phyloP scores from a whole-genome alignment of 2,329 filamentous ascomycete species.

The Mycosphaerella sp. region DNA sequence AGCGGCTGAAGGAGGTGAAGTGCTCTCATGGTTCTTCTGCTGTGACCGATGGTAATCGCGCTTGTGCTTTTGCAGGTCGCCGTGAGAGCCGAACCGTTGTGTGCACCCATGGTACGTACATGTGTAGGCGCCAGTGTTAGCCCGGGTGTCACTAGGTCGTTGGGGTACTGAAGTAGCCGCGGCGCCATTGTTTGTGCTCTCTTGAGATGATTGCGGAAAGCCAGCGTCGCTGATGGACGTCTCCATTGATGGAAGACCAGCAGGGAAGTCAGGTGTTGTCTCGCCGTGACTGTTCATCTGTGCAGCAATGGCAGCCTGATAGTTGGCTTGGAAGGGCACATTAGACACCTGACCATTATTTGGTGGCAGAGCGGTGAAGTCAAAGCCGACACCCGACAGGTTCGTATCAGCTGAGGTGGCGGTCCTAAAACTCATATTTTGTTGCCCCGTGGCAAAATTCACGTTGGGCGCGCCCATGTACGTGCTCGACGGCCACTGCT shows the following conservation, averaged over 20 bases:
- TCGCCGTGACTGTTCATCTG: conserved; percentile 31
- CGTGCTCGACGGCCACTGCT: conserved; percentile 41
- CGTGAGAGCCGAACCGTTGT: conserved; percentile 78
- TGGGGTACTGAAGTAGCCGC: conserved; percentile 27
- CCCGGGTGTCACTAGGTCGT: conserved; percentile 58
- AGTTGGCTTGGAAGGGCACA: conserved; percentile 26
- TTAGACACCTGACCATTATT: conserved; percentile 18
- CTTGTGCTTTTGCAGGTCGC: conserved; percentile 89
- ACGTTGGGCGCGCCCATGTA: conserved; percentile 39
- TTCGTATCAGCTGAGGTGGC: conserved; percentile 34
- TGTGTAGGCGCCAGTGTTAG: conserved; percentile 84
- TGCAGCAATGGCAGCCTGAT: conserved; percentile 23
- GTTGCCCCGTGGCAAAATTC: conserved; percentile 37
- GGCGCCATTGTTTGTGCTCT: conserved; percentile 31
- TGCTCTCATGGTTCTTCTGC: conserved; percentile 37
- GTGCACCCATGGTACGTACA: conserved; percentile 93
- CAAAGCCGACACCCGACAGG: conserved; percentile 31
- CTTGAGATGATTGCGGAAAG: conserved; percentile 39
- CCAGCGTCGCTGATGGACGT: conserved; percentile 52
- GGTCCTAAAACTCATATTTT: conserved; percentile 41
- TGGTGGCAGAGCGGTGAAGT: conserved; percentile 32
- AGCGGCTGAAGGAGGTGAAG: conserved; percentile 35
- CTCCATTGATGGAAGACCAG: conserved; percentile 55
- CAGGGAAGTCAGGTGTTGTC: conserved; percentile 52
- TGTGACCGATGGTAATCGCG: conserved; percentile 79